Evolutionary conservation across 345 rosid species (phyloP).

Genomic region (Citrus reticulata): DNA sequence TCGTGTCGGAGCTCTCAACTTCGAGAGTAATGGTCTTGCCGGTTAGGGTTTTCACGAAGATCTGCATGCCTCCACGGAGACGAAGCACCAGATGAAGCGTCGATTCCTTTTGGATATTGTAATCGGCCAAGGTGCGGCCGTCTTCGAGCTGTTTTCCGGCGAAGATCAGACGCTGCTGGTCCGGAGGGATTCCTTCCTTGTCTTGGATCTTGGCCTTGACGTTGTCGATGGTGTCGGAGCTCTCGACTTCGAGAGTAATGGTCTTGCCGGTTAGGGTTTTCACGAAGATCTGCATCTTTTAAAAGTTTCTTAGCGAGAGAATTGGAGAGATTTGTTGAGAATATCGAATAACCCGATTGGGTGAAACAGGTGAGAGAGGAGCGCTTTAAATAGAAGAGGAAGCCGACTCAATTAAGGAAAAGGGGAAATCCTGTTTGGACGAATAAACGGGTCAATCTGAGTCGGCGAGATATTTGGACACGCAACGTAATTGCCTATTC

Average conservation of each 20-base stretch:
- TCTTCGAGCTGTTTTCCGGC: not conserved
- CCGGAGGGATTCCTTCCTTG: too few relatives aligned
- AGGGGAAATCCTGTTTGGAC: not conserved
- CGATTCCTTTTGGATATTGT: too few relatives aligned
- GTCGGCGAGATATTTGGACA: not conserved
- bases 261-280: not conserved
- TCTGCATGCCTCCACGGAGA: not conserved
- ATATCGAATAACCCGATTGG: not conserved
- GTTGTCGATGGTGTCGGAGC: too few relatives aligned
- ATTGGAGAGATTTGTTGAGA: too few relatives aligned
- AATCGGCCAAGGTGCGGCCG: not conserved
- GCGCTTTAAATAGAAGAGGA: not conserved
- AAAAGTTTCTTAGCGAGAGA: not conserved
- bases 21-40: not conserved
- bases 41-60: not conserved
- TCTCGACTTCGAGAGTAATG: not conserved
- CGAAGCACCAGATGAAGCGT: too few relatives aligned
- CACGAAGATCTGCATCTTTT: not conserved
- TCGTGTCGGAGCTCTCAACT: not conserved
- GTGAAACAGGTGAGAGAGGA: rapidly evolving
- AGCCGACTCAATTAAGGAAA: not conserved
- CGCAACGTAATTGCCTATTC: too few relatives aligned
- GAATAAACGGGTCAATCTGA: not conserved
- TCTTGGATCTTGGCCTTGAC: too few relatives aligned
- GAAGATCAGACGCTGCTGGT: too few relatives aligned